Conservation (phyloP, 2,329 filamentous ascomycete species). For the Fonsecaea pugnacius region DNA sequence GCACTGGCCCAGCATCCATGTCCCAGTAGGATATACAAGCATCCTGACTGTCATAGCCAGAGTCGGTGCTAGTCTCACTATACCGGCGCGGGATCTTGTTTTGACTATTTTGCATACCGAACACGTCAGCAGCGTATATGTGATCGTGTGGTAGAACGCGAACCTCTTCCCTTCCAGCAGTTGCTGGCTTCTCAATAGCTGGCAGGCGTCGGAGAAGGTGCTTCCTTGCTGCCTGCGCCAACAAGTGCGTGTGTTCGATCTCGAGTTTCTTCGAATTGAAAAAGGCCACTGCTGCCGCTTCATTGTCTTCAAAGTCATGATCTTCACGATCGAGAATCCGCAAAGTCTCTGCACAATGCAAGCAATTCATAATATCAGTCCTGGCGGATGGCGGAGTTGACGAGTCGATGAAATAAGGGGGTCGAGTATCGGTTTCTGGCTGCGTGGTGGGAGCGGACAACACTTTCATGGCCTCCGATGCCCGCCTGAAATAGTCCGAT, state of each 20-base stretch:
- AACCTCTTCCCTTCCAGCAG: slow-evolving; percentile 32
- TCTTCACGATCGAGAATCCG: slow-evolving; percentile 51
- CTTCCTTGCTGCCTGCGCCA: slow-evolving; percentile 32
- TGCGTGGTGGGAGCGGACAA: slow-evolving; percentile 49
- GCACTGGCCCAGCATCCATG: slow-evolving; percentile 14
- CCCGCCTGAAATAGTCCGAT: slow-evolving; percentile 39
- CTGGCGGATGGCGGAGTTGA: slow-evolving; percentile 56
- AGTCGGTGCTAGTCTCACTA: slow-evolving; percentile 46
- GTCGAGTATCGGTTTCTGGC: slow-evolving; percentile 26
- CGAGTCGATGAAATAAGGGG: slow-evolving; percentile 56
- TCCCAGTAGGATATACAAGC: slow-evolving; percentile 26
- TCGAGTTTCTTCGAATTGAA: slow-evolving; percentile 41
- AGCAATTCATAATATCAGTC: slow-evolving; percentile 61
- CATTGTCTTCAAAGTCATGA: slow-evolving; percentile 33
- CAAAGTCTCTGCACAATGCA: slow-evolving; percentile 64
- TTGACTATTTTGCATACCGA: slow-evolving; percentile 21
- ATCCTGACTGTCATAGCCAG: slow-evolving; percentile 45
- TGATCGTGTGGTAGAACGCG: slow-evolving; percentile 26
- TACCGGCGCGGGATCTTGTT: slow-evolving; percentile 34
- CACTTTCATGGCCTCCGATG: slow-evolving; percentile 57
- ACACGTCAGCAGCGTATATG: slow-evolving; percentile 28
- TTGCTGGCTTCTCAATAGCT: slow-evolving; percentile 18
- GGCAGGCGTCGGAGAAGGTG: slow-evolving; percentile 33
- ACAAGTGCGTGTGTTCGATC: slow-evolving; percentile 36
- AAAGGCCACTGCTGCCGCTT: slow-evolving; percentile 41